A percentile compares a stretch with the other conserved stretches of the same genome.
phyloP scores from a whole-genome alignment of 352 stramenopile genomes.

The Phytophthora macrochlamydospora region DNA sequence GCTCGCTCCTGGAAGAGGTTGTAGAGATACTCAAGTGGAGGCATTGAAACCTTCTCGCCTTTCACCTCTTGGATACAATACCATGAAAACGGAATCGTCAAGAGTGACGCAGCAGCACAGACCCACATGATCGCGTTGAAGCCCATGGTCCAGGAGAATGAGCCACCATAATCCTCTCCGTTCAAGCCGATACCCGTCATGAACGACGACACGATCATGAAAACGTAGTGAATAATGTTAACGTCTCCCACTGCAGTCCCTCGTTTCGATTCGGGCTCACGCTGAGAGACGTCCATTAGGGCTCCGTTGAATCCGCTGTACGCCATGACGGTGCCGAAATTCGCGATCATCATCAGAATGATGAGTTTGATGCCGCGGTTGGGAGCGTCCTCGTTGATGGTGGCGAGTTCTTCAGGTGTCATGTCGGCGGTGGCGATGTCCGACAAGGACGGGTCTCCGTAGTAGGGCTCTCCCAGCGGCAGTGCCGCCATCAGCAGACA shows the following conservation, averaged over 20 bases:
- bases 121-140: conserved; percentile 62
- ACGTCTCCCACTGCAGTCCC: no score
- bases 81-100: conserved; percentile 39
- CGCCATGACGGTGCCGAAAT: conserved; percentile 75
- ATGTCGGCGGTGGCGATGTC: conserved; percentile 32
- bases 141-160: conserved; percentile 55
- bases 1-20: conserved; percentile 46
- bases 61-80: conserved; percentile 50
- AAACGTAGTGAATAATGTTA: conserved; percentile 39
- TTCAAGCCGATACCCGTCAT: conserved; percentile 54
- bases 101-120: conserved; percentile 28
- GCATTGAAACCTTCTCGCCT: conserved; percentile 22
- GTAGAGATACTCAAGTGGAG: conserved; percentile 39
- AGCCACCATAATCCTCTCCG: conserved; percentile 48
- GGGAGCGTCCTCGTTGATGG: conserved; percentile 44
- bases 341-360: conserved; percentile 72
- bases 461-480: conserved; percentile 53
- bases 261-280: conserved; percentile 39
- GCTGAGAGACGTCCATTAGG: conserved; percentile 56
- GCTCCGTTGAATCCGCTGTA: conserved; percentile 71
- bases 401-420: conserved; percentile 36
- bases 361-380: conserved; percentile 53
- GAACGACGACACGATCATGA: conserved; percentile 42
- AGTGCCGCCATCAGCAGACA: conserved; percentile 50
- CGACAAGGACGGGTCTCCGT: conserved; percentile 29